Percentiles rank a stretch among this genome's conserved stretches.
phyloP scores from a whole-genome alignment of 805 yeast species.

The Candida tallmaniae region DNA sequence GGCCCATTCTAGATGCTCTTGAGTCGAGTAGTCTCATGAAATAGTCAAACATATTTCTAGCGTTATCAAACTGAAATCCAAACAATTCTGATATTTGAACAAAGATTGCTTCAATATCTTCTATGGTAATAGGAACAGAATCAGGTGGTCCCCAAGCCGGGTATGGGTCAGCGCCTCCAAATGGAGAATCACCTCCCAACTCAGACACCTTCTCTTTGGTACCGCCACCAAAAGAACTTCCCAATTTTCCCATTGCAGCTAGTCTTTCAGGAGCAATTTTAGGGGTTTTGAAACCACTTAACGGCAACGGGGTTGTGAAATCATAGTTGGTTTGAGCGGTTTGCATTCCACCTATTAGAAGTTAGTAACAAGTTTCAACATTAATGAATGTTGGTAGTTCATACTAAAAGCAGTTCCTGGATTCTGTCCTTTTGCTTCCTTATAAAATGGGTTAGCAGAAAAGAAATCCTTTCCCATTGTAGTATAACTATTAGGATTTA shows the following conservation, averaged over 20 bases:
- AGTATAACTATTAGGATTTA: not conserved
- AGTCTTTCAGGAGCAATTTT: conserved; percentile 22
- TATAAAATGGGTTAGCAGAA: not conserved
- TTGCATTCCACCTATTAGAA: too few species aligned
- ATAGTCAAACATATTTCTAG: conserved; percentile 69
- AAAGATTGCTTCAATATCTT: conserved; percentile 55
- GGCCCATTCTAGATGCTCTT: conserved; percentile 61
- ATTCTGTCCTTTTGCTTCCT: too few species aligned
- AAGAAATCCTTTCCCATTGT: conserved; percentile 6
- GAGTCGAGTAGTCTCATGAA: conserved; percentile 82
- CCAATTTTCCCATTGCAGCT: conserved; percentile 15
- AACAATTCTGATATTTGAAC: conserved; percentile 49
- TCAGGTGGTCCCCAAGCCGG: conserved; percentile 47
- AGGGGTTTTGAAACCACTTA: conserved; percentile 44
- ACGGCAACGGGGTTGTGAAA: conserved; percentile 13
- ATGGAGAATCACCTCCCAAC: conserved; percentile 6
- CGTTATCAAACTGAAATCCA: conserved; percentile 66
- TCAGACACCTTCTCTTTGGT: not conserved
- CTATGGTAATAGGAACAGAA: conserved; percentile 43
- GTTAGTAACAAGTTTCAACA: too few species aligned
- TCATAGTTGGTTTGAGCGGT: too few species aligned
- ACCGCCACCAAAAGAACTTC: not conserved
- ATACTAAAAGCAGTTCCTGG: too few species aligned
- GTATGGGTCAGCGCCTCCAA: conserved; percentile 42
- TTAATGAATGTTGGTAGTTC: too few species aligned